Conservation (phyloP, 768 basidiomycete species). For the Strobilomyces dryophilus region DNA sequence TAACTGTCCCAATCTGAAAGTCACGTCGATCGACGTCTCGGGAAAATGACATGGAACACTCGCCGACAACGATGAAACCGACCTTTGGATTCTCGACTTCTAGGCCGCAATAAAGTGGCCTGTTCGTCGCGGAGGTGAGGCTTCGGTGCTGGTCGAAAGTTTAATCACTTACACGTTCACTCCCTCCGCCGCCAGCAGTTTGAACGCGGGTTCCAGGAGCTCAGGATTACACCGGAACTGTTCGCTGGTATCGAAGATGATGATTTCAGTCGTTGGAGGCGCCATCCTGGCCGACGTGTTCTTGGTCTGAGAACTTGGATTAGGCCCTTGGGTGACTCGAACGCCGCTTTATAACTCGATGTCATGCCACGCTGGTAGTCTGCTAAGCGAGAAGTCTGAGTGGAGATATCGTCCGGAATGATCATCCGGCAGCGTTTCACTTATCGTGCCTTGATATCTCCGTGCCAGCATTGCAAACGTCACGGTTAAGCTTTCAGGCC, state of each 20-base stretch:
- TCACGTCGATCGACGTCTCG: not conserved
- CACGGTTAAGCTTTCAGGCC: too few relatives aligned
- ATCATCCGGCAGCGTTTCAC: too few relatives aligned
- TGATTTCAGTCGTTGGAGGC: slow-evolving; percentile 4
- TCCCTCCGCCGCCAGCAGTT: not conserved
- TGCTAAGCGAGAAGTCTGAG: too few relatives aligned
- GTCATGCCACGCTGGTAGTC: not conserved
- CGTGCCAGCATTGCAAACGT: too few relatives aligned
- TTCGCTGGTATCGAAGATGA: slow-evolving; percentile 5
- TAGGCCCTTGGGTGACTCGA: not conserved
- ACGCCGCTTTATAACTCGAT: not conserved
- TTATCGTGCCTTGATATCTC: too few relatives aligned
- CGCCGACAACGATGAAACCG: slow-evolving; percentile 9
- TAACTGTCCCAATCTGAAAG: slow-evolving; percentile 10
- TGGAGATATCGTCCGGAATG: too few relatives aligned
- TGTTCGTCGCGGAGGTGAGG: not conserved
- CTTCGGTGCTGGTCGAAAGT: not conserved
- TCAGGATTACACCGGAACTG: not conserved
- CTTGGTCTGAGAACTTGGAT: not conserved
- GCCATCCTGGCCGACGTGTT: not conserved
- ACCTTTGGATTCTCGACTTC: slow-evolving; percentile 3
- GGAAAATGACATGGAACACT: not conserved
- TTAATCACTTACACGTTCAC: not conserved
- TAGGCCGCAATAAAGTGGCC: slow-evolving; percentile 1
- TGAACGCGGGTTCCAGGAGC: not conserved